Evolutionary conservation across 768 basidiomycete genomes (phyloP).

Genomic region (Suillus hirtellus): DNA sequence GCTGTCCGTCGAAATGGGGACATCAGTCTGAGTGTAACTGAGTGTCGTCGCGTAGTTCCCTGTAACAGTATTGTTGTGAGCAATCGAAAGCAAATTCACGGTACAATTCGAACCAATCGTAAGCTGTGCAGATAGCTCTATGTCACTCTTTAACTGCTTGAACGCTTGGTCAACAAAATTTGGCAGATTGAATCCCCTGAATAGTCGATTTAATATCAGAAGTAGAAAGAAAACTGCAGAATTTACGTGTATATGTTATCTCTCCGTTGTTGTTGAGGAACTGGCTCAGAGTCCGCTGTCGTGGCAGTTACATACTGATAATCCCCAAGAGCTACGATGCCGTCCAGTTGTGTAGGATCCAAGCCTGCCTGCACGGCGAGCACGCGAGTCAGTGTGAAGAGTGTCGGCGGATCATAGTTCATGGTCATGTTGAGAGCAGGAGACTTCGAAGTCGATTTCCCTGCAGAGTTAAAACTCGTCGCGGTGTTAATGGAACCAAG

Average conservation of each 20-base stretch:
- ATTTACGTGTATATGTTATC: constrained; percentile 56
- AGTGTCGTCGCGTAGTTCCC: constrained; percentile 66
- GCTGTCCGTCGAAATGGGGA: constrained; percentile 61
- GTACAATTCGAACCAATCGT: constrained; percentile 46
- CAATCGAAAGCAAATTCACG: not conserved
- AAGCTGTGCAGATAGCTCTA: constrained; percentile 54
- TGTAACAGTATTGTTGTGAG: constrained; percentile 24
- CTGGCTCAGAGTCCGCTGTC: constrained; percentile 34
- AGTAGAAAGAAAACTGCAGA: not conserved
- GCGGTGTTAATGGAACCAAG: constrained; percentile 61
- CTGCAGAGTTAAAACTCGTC: constrained; percentile 51
- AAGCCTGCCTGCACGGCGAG: constrained; percentile 66
- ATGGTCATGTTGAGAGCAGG: constrained; percentile 60
- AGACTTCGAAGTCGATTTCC: constrained; percentile 56
- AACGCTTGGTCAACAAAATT: constrained; percentile 67
- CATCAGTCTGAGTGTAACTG: constrained; percentile 54
- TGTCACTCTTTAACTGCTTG: constrained; percentile 60
- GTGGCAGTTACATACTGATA: constrained; percentile 49
- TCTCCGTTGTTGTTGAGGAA: constrained; percentile 31
- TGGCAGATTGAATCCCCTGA: constrained; percentile 62
- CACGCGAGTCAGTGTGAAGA: constrained; percentile 71
- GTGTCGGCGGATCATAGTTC: constrained; percentile 65
- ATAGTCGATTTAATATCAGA: constrained; percentile 3
- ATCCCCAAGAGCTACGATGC: constrained; percentile 67
- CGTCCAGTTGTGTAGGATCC: constrained; percentile 60